Evolutionary conservation across 192 early-diverging fungal genomes (phyloP), one percentile per base, ranked within the genome.

Genomic region (Coemansia asiatica): DNA sequence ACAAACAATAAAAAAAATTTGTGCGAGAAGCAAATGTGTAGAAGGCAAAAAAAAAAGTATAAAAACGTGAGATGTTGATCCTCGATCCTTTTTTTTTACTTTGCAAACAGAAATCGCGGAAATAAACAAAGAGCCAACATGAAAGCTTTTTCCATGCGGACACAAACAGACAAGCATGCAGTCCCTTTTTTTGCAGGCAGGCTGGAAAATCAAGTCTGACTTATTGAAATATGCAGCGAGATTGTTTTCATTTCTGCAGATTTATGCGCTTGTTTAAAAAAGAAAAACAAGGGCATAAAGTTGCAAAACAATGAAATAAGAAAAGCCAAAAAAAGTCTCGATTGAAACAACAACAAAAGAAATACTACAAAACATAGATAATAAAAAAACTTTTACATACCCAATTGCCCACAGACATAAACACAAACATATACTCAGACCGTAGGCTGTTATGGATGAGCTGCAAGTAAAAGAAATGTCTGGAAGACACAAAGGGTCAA

Each of bases 401-500:
- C 36, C 3, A 13, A 2, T 13, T 49, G 25, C 23, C 18, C 4
- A 31, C 63, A 29, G 49, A 8, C 29, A 4, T n/a, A 16, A 47
- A 49, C 25, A 16, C 27, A 26, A 46, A 23, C 26, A 19, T 19
- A 61, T 15, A 46, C 38, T 22, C 15, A 54, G 55, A 50, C 55
- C 21, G 64, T 58, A 40, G 35, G 55, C 40, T 49, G 40, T 38
- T 46, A 53, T 56, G 44, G 63, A 3, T 51, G n/a, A 12, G 23
- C 22, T 10, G 50, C 19, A 44, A 44, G 50, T 2, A 12, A 23
- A 26, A 51, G n/a, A 23, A n/a, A n/a, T n/a, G n/a, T n/a, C 22
- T 25, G 21, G 25, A 7, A 21, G 22, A 44, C 8, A 44, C 22
- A 51, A 31, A 23, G 40, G 31, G 5, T 18, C 18, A 23, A n/a